phyloP scores from a whole-genome alignment of 73 alveolate species.

The Paramecium pentaurelia region DNA sequence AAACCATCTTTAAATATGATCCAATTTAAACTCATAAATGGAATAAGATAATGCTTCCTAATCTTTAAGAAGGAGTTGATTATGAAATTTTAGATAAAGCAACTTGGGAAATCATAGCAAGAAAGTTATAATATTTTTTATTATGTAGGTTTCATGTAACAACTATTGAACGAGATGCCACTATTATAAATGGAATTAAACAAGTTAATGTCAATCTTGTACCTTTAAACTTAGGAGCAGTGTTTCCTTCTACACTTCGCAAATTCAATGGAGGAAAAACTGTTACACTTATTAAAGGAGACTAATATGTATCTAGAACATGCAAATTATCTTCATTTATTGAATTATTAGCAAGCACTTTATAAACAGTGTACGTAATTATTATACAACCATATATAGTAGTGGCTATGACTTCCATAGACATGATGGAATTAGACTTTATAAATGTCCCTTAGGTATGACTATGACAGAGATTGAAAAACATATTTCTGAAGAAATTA shows the following conservation, averaged over 20 bases:
- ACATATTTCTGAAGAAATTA: neutral
- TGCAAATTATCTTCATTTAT: neutral
- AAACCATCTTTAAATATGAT: constrained; percentile 24
- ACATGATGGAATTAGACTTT: neutral
- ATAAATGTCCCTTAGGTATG: neutral
- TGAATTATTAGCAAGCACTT: neutral
- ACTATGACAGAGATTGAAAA: neutral
- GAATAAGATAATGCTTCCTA: neutral
- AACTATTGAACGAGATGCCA: constrained; percentile 14
- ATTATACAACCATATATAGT: neutral
- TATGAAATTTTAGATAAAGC: constrained; percentile 35
- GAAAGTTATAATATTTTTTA: neutral
- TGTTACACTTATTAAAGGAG: neutral
- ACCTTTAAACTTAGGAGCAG: neutral
- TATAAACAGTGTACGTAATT: constrained; percentile 22
- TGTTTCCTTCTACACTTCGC: constrained; percentile 9
- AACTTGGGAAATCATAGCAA: neutral
- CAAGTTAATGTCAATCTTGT: constrained; percentile 21
- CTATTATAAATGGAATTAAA: neutral
- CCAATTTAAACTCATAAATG: constrained; percentile 17
- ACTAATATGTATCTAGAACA: neutral
- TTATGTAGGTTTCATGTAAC: neutral
- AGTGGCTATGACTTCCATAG: neutral
- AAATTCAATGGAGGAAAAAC: neutral
- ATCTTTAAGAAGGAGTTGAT: constrained; percentile 32